Conservation (phyloP, 768 basidiomycete genomes). For the Mycena sanguinolenta region DNA sequence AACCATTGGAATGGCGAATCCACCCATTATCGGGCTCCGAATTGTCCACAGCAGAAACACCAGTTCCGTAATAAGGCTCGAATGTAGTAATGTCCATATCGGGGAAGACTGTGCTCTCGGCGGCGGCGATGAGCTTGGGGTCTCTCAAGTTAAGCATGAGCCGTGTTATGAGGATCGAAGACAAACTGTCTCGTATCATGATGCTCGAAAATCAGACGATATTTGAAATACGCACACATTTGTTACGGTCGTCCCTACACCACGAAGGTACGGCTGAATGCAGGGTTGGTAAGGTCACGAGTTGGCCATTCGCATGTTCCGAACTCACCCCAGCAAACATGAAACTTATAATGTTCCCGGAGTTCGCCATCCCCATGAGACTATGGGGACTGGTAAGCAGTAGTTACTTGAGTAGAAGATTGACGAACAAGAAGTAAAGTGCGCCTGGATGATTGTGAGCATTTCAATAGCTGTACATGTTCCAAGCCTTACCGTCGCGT, state of each 20-base stretch:
- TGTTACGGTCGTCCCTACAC: slow-evolving; percentile 47
- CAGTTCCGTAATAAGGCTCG: slow-evolving; percentile 10
- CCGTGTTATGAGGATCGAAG: slow-evolving; percentile 53
- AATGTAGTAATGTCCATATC: slow-evolving; percentile 36
- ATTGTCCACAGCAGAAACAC: no score
- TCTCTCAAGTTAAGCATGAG: slow-evolving; percentile 55
- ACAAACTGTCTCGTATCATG: slow-evolving; percentile 43
- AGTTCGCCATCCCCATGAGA: slow-evolving; percentile 50
- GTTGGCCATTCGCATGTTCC: no score
- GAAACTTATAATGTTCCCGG: slow-evolving; percentile 53
- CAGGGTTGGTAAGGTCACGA: no score
- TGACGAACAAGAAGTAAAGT: neutral
- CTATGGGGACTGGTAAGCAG: slow-evolving; percentile 39
- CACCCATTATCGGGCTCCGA: no score
- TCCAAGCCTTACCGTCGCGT: neutral
- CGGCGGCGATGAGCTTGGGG: slow-evolving; percentile 41
- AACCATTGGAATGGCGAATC: no score
- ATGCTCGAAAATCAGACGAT: neutral
- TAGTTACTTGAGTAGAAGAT: neutral
- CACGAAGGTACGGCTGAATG: slow-evolving; percentile 48
- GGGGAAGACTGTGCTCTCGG: neutral
- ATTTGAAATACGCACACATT: slow-evolving; percentile 46
- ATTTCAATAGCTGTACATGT: neutral
- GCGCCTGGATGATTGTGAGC: neutral
- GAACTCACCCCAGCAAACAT: slow-evolving; percentile 47